Percentiles rank a stretch among this genome's conserved stretches.
Evolutionary conservation across 192 early-diverging fungal species (phyloP).

Genomic region (Diversispora eburnea): DNA sequence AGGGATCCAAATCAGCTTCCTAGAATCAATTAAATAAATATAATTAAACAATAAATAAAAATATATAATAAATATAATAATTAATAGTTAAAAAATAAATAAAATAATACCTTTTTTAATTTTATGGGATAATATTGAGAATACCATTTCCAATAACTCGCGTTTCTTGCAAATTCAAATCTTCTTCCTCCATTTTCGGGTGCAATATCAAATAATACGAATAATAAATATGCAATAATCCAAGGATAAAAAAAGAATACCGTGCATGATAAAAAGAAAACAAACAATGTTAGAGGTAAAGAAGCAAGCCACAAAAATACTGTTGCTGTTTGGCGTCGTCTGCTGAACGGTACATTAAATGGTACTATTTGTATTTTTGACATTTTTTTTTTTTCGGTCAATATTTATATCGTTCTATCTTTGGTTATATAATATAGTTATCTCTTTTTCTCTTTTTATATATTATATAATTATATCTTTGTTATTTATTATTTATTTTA

Average conservation of each 20-base stretch:
- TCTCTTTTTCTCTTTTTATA: no score
- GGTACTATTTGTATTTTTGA: constrained; percentile 43
- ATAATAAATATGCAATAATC: constrained; percentile 73
- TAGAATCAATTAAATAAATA: constrained; percentile 26
- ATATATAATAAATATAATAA: not conserved
- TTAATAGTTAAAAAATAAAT: not conserved
- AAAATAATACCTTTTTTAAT: constrained; percentile 58
- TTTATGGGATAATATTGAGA: constrained; percentile 76
- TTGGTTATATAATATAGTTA: no score
- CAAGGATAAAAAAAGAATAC: constrained; percentile 53
- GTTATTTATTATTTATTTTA: no score
- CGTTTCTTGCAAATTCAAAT: constrained; percentile 45
- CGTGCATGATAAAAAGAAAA: constrained; percentile 64
- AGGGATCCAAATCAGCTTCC: constrained; percentile 80
- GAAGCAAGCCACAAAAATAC: constrained; percentile 61
- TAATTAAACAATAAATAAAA: not conserved
- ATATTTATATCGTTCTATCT: no score
- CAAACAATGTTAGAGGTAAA: constrained; percentile 47
- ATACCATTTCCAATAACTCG: constrained; percentile 72
- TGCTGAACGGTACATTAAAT: constrained; percentile 56
- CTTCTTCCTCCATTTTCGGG: constrained; percentile 78
- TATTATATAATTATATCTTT: no score
- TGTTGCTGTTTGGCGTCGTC: constrained; percentile 64
- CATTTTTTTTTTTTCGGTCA: no score
- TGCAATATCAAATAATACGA: constrained; percentile 64